These are phyloP conservation scores for Aureobasidium sp. DNA, from an alignment of 2,329 filamentous ascomycete genomes.

Conservation along the genomic window DNA sequence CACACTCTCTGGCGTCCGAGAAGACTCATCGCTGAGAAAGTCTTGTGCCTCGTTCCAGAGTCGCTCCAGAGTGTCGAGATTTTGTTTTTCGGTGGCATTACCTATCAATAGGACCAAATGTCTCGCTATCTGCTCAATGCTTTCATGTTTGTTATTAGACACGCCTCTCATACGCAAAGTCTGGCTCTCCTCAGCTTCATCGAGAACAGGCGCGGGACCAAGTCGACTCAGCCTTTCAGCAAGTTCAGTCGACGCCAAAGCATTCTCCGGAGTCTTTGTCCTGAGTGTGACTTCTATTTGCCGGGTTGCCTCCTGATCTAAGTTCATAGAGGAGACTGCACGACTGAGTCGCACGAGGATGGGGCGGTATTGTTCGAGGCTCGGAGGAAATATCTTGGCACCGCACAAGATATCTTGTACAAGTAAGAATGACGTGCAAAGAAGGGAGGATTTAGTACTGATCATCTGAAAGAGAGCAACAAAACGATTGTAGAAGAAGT, in stretches of 20 bases:
- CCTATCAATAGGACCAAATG: neutral
- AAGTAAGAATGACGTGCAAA: neutral
- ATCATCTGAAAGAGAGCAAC: neutral
- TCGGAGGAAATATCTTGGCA: neutral
- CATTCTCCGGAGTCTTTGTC: neutral
- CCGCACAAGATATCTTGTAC: constrained; percentile 1
- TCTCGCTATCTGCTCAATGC: neutral
- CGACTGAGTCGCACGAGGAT: neutral
- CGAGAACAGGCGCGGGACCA: neutral
- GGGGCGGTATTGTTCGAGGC: neutral
- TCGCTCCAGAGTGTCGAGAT: constrained; percentile 19
- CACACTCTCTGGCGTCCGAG: constrained; percentile 7
- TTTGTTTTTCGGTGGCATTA: constrained; percentile 19
- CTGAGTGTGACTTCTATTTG: neutral
- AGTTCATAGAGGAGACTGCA: neutral
- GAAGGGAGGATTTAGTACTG: neutral
- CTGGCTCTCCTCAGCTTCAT: too few species aligned
- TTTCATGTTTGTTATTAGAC: too few species aligned
- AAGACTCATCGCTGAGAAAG: constrained; percentile 1
- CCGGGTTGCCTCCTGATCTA: neutral
- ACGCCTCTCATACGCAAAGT: too few species aligned
- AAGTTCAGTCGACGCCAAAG: neutral
- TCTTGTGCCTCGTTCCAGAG: constrained; percentile 20
- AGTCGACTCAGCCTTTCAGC: neutral
- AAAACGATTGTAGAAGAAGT: neutral